Evolutionary conservation across 139 green algal genomes (phyloP), one percentile per base, ranked within the genome.

Genomic region (Coelastrella sp.): DNA sequence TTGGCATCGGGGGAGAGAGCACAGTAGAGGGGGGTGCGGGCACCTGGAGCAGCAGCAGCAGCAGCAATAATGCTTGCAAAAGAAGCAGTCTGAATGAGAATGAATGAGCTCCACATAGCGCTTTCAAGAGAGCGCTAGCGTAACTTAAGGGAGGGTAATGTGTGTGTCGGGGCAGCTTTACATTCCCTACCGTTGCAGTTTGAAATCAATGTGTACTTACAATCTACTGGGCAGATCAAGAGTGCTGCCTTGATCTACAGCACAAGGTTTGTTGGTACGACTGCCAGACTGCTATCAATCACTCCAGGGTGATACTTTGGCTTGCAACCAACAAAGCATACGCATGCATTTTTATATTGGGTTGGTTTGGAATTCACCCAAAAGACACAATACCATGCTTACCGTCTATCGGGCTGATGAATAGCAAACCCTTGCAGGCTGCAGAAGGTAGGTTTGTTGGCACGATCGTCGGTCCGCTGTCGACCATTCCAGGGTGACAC

Each of bases 201-300:
- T 47, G 32, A 58, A 20, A 1, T 47, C 32, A 47, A 47, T 47
- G 32, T 47, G 32, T 47, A 47, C 57, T 54, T 47, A 89, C 84
- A 71, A 17, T 89, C 57, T 11, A 76, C 74, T 5, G 85, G 85
- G 22, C 58, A 47, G 22, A 71, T 71, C 8, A 90, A 73, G 59
- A 90, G 73, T 64, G 22, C n/a, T 17, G 11, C 11, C 73, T 90
- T 90, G 73, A 90, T 76, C 5, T n/a, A 68, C 17, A 75, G 22
- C 83, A 88, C 65, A 8, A 90, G 23, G 7, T 65, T 60, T 75
- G 85, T 84, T n/a, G 85, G 85, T 54, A 90, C 57, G 4, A 84
- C 73, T 19, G 85, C 84, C 13, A 90, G 73, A 7, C 74, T 59
- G 58, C 85, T 90, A 73, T 90, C 73, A 65, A 84, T 90, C 2